Percentiles rank a stretch among this genome's conserved stretches.
phyloP scores from a whole-genome alignment of 2,329 filamentous ascomycete genomes.

The Emericellopsis cladophorae region DNA sequence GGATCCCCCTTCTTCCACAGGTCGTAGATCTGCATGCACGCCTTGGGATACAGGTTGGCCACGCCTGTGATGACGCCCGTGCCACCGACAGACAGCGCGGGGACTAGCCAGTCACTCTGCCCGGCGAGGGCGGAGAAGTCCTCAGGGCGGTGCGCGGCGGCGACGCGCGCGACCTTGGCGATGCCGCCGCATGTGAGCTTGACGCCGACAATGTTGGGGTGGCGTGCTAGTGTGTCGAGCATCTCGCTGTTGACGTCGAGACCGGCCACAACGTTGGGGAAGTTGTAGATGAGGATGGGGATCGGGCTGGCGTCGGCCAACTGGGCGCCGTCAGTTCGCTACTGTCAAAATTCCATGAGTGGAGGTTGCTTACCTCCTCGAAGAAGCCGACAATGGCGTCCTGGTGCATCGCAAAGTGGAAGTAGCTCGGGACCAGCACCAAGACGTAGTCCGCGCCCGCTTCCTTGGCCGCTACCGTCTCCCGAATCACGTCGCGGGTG shows the following conservation, averaged over 20 bases:
- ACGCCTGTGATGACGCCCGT: constrained; percentile 51
- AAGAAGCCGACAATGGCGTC: constrained; percentile 52
- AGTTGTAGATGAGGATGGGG: constrained; percentile 62
- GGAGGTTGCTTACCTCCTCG: constrained; percentile 20
- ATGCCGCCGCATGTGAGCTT: constrained; percentile 67
- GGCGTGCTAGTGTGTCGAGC: constrained; percentile 42
- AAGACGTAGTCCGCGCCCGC: constrained; percentile 57
- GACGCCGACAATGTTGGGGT: constrained; percentile 55
- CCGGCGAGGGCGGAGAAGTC: constrained; percentile 56
- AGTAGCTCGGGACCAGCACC: constrained; percentile 60
- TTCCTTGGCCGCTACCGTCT: constrained; percentile 48
- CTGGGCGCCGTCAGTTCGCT: background rate
- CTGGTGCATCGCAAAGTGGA: constrained; percentile 48
- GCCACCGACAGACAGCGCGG: constrained; percentile 43
- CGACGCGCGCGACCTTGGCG: constrained; percentile 55
- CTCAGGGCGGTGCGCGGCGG: constrained; percentile 32
- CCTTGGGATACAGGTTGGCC: constrained; percentile 47
- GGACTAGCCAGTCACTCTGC: constrained; percentile 60
- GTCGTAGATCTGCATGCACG: constrained; percentile 34
- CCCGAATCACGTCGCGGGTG: constrained; percentile 51
- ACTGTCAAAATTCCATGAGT: background rate
- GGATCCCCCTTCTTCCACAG: constrained; percentile 31
- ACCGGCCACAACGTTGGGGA: constrained; percentile 53
- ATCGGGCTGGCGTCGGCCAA: constrained; percentile 42
- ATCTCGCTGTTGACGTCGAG: constrained; percentile 56